phyloP scores from a whole-genome alignment of 257 asterid genomes.

The Primulina huaijiensis region DNA sequence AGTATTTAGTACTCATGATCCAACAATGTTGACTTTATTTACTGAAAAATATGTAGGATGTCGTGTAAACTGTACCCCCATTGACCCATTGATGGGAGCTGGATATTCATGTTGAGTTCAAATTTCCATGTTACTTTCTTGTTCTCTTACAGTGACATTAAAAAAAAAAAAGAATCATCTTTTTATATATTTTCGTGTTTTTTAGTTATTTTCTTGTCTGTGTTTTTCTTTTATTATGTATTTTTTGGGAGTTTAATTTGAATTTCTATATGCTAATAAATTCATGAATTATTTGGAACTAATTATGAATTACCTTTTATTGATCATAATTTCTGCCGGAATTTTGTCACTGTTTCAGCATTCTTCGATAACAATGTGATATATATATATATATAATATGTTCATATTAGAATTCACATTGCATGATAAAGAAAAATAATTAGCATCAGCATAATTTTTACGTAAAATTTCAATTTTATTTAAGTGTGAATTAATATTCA shows the following conservation, averaged over 20 bases:
- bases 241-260: too few relatives aligned
- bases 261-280: background rate
- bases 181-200: background rate
- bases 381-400: too few relatives aligned
- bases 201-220: background rate
- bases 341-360: too few relatives aligned
- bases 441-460: too few relatives aligned
- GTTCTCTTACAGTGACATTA: background rate
- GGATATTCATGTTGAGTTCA: background rate
- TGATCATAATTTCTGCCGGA: background rate
- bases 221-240: too few relatives aligned
- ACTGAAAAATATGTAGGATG: conserved; percentile 11
- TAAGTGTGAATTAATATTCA: too few relatives aligned
- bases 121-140: background rate
- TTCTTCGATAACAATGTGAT: too few relatives aligned
- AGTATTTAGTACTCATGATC: conserved; percentile 6
- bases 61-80: conserved; percentile 1
- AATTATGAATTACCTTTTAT: background rate
- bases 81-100: background rate
- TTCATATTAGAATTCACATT: too few relatives aligned
- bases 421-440: too few relatives aligned
- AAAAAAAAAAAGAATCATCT: too few relatives aligned
- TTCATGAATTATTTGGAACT: background rate
- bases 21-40: conserved; percentile 17
- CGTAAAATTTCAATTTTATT: too few relatives aligned